Conservation (phyloP, 2,329 filamentous ascomycete genomes). For the Teratosphaeria nubilosa region DNA sequence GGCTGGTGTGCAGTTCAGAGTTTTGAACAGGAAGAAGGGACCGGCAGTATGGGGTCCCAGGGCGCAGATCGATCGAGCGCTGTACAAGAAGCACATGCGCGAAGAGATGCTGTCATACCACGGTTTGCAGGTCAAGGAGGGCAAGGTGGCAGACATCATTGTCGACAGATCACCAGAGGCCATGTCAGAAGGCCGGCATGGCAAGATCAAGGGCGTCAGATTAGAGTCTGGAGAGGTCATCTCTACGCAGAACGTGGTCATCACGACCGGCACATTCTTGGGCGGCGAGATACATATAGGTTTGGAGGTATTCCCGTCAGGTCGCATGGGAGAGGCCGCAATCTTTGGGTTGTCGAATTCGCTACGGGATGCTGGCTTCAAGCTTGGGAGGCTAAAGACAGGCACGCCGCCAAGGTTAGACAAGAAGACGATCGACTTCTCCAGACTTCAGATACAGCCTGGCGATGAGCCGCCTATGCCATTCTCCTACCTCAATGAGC, state of each 20-base stretch:
- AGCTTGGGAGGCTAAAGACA: conserved; percentile 83
- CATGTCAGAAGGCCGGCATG: conserved; percentile 43
- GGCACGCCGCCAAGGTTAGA: conserved; percentile 86
- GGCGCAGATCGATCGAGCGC: conserved; percentile 82
- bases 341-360: conserved; percentile 90
- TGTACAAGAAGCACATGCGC: conserved; percentile 87
- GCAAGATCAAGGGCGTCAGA: conserved; percentile 72
- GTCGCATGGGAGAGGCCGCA: conserved; percentile 86
- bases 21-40: conserved; percentile 81
- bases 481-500: conserved; percentile 81
- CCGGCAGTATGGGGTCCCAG: conserved; percentile 95
- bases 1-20: conserved; percentile 84
- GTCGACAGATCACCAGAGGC: conserved; percentile 46
- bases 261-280: conserved; percentile 92
- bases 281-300: conserved; percentile 94
- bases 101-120: conserved; percentile 71
- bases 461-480: conserved; percentile 81
- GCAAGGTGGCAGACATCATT: conserved; percentile 87
- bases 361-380: conserved; percentile 75
- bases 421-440: conserved; percentile 70
- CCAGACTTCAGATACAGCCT: conserved; percentile 57
- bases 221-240: conserved; percentile 82
- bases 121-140: conserved; percentile 70
- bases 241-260: conserved; percentile 70
- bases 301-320: conserved; percentile 71